These are phyloP conservation scores for Calonectria henricotiae DNA, from an alignment of 2,329 filamentous ascomycete genomes.

Conservation along the genomic window DNA sequence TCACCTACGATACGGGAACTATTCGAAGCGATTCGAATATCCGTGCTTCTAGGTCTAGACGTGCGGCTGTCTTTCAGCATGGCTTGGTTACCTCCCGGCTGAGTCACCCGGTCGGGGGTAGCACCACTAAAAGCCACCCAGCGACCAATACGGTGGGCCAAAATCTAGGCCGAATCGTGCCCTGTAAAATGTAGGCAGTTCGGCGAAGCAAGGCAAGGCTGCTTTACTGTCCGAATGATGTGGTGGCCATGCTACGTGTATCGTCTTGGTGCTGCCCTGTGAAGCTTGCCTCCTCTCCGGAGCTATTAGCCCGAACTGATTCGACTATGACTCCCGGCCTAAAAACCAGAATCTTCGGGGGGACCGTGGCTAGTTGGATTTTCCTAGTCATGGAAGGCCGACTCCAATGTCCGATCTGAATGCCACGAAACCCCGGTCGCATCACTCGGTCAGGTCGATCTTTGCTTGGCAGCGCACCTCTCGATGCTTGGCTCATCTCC, in stretches of 20 bases:
- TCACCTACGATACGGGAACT: conserved; percentile 21
- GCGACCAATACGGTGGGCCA: not conserved
- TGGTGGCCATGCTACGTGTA: conserved; percentile 21
- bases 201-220: not conserved
- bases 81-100: conserved; percentile 23
- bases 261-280: not conserved
- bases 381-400: not conserved
- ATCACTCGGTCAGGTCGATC: conserved; percentile 3
- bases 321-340: conserved; percentile 33
- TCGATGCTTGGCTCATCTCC: not conserved
- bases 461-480: conserved; percentile 1
- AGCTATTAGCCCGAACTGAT: not conserved
- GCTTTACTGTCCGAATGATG: conserved; percentile 6
- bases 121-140: conserved; percentile 27
- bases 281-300: not conserved
- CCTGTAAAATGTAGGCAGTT: conserved; percentile 9
- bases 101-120: conserved; percentile 45
- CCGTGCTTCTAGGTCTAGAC: conserved; percentile 23
- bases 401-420: conserved; percentile 7
- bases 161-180: not conserved
- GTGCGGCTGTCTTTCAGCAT: conserved; percentile 14
- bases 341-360: conserved; percentile 14
- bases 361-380: not conserved
- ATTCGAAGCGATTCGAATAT: conserved; percentile 40
- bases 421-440: conserved; percentile 10